phyloP scores from a whole-genome alignment of 2,329 filamentous ascomycete species.

The Amauroascus niger region DNA sequence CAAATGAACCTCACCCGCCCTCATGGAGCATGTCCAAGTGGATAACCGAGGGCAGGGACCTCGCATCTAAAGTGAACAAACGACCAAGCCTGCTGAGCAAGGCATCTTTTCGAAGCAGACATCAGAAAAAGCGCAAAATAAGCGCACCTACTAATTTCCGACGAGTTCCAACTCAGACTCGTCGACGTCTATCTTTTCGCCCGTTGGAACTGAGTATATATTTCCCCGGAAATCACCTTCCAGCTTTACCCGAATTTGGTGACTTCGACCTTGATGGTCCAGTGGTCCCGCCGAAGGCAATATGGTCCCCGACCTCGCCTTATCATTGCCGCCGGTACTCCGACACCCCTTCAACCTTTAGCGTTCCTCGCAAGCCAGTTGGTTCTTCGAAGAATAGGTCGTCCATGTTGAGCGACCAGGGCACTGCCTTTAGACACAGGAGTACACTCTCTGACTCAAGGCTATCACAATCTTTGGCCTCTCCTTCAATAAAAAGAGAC shows the following conservation, averaged over 20 bases:
- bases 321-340: constrained; percentile 13
- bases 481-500: constrained; percentile 3
- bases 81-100: constrained; percentile 35
- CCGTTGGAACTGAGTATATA: constrained; percentile 42
- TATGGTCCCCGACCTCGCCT: constrained; percentile 20
- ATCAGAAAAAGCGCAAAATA: constrained; percentile 30
- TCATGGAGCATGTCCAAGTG: constrained; percentile 33
- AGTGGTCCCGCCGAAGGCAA: constrained; percentile 28
- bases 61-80: constrained; percentile 33
- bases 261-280: constrained; percentile 29
- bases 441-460: constrained; percentile 5
- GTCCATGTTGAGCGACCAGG: constrained; percentile 2
- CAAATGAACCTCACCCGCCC: constrained; percentile 23
- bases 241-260: constrained; percentile 39
- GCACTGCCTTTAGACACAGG: not conserved
- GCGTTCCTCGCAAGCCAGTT: constrained; percentile 30
- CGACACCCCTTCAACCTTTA: constrained; percentile 21
- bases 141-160: constrained; percentile 37
- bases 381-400: constrained; percentile 5
- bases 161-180: constrained; percentile 19
- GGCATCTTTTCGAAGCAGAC: constrained; percentile 25
- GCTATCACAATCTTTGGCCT: constrained; percentile 7
- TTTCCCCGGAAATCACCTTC: constrained; percentile 35
- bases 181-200: constrained; percentile 24
- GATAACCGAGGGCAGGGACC: constrained; percentile 31